phyloP scores from a whole-genome alignment of 1,284 basidiomycete genomes.

The Phlebopus sp. region DNA sequence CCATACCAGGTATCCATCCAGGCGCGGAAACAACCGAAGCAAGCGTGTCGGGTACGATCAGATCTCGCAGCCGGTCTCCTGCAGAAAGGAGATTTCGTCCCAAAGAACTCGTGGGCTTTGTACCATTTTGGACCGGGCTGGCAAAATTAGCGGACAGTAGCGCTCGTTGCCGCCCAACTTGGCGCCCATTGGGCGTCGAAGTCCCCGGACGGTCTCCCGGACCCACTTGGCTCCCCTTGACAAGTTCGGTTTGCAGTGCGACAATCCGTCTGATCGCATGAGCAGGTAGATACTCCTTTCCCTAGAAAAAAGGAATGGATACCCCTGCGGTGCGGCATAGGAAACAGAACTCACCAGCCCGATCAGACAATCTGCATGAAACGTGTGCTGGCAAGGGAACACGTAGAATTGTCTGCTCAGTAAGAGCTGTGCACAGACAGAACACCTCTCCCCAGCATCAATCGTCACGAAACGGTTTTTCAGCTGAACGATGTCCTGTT shows the following conservation, averaged over 20 bases:
- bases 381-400: slow-evolving; percentile 95
- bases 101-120: slow-evolving; percentile 58
- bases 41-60: slow-evolving; percentile 90
- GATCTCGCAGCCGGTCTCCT: slow-evolving; percentile 83
- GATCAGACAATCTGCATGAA: slow-evolving; percentile 95
- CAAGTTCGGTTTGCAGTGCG: slow-evolving; percentile 78
- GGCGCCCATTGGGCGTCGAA: slow-evolving; percentile 37
- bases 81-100: slow-evolving; percentile 85
- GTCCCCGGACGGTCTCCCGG: slow-evolving; percentile 35
- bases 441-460: slow-evolving; percentile 85
- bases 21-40: slow-evolving; percentile 68
- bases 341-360: slow-evolving; percentile 63
- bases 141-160: slow-evolving; percentile 73
- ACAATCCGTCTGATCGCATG: slow-evolving; percentile 80
- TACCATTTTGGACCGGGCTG: slow-evolving; percentile 54
- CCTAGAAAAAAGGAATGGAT: slow-evolving; percentile 46
- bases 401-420: slow-evolving; percentile 94
- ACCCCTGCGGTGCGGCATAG: not conserved
- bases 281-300: slow-evolving; percentile 85
- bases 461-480: slow-evolving; percentile 93
- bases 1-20: slow-evolving; percentile 66
- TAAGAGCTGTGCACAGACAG: slow-evolving; percentile 73
- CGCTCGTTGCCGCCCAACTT: slow-evolving; percentile 55
- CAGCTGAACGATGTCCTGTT: slow-evolving; percentile 84
- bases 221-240: slow-evolving; percentile 48